These are phyloP conservation scores for Cadophora luteo-olivacea DNA, from an alignment of 2,329 filamentous ascomycete genomes.

Conservation along the genomic window DNA sequence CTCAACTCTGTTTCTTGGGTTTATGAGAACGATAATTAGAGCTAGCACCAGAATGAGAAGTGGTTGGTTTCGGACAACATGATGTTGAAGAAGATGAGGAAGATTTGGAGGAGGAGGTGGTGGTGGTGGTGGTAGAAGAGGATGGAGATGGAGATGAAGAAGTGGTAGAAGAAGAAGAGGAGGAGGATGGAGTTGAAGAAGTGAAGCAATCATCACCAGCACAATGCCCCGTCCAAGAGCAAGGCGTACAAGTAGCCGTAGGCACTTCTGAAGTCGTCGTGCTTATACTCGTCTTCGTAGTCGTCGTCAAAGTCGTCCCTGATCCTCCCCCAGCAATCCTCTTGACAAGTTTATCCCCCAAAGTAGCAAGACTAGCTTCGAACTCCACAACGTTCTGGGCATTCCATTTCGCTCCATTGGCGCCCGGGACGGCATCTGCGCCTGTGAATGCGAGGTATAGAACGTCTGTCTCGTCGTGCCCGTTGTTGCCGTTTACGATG, in stretches of 20 bases:
- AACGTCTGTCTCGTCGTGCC: conserved; percentile 63
- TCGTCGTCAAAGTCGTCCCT: conserved; percentile 1
- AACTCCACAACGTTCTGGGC: conserved; percentile 57
- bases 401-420: conserved; percentile 59
- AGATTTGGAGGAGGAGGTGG: too few species aligned
- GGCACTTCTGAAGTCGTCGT: conserved; percentile 17
- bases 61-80: neutral
- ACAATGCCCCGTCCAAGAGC: conserved; percentile 33
- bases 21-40: neutral
- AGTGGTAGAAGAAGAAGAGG: neutral
- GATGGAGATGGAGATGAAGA: too few species aligned
- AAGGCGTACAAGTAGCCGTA: conserved; percentile 25
- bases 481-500: conserved; percentile 59
- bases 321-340: conserved; percentile 43
- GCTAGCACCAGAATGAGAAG: neutral
- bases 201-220: conserved; percentile 19
- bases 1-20: neutral
- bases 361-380: conserved; percentile 55
- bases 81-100: neutral
- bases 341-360: conserved; percentile 60
- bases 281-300: conserved; percentile 20
- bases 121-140: too few species aligned
- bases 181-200: neutral
- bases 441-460: conserved; percentile 68
- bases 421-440: conserved; percentile 60